Base-by-base conservation (phyloP, 106 monocot genomes). In the Allium cepa region DNA sequence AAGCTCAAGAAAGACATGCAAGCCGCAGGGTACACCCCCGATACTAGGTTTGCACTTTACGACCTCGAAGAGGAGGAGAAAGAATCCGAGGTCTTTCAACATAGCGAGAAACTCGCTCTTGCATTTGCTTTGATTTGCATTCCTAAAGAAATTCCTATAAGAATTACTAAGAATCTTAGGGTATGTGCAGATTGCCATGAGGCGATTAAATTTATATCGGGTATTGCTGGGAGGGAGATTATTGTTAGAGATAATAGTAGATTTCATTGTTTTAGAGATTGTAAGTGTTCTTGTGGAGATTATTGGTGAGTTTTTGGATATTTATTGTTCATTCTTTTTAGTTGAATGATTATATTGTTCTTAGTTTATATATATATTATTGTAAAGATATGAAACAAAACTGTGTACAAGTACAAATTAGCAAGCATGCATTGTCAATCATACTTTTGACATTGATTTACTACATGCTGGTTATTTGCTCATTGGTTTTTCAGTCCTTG, bases 31-130 rank as follows among this genome's bases (percentile, higher is more conserved):
- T 96, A 96, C 53, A 73, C 47, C 15, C 88, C 95, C 5, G 88
- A 91, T 67, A 92, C 88, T 1, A 77, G 70, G n/a, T 91, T 71
- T 52, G 77, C 85, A 0, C 81, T 96, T 12, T 92, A 84, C 56
- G 95, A 91, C 71, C 57, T 96, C 15, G 88, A 96, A 59, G 95
- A 88, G 46, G 94, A 94, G 62, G 95, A 96, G 73, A 96, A 96
- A 71, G 95, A 96, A 66, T 83, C 72, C 0, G 95, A 96, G 77
- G 83, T 96, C 51, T 67, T 80, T 18, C 75, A 91, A 46, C 95
- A 96, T 75, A 96, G 95, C 59, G 95, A 96, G 76, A 96, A 96
- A 66, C 80, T 96, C 45, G 95, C 95, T 4, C 79, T 96, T 46
- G 91, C 95, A 11, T 96, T 96, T 66, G 91, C 82, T 16, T 79